These are phyloP conservation scores for Paraconiothyrium brasiliense DNA, from an alignment of 2,329 filamentous ascomycete genomes.

Conservation along the genomic window DNA sequence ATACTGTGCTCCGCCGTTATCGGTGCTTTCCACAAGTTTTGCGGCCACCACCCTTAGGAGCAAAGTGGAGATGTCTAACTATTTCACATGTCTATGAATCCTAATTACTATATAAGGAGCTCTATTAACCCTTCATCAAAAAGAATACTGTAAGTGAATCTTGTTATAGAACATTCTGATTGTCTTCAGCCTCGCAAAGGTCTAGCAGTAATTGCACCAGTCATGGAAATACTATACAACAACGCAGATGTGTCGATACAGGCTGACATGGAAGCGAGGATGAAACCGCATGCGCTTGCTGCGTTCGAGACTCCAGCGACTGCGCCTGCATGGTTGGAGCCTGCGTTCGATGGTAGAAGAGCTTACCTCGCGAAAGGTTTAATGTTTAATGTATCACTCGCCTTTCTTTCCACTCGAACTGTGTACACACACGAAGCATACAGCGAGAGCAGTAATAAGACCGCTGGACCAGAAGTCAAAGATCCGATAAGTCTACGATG, in stretches of 20 bases:
- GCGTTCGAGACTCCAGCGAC: slow-evolving; percentile 25
- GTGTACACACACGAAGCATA: not conserved
- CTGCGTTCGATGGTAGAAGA: slow-evolving; percentile 25
- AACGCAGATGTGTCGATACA: slow-evolving; percentile 3
- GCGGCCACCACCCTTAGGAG: too few relatives aligned
- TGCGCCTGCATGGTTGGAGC: slow-evolving; percentile 25
- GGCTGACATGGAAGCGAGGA: slow-evolving; percentile 18
- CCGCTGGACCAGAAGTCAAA: not conserved
- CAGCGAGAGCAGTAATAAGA: not conserved
- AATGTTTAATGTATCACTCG: too few relatives aligned
- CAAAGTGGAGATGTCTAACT: too few relatives aligned
- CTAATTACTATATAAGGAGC: too few relatives aligned
- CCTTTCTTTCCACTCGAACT: not conserved
- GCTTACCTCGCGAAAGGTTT: too few relatives aligned
- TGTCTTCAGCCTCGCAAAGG: slow-evolving; percentile 22
- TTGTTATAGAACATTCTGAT: not conserved
- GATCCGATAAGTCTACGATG: not conserved
- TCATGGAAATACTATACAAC: slow-evolving; percentile 25
- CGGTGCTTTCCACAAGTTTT: too few relatives aligned
- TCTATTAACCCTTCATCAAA: slow-evolving; percentile 25
- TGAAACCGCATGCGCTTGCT: slow-evolving; percentile 25
- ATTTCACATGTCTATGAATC: too few relatives aligned
- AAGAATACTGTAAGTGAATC: slow-evolving; percentile 16
- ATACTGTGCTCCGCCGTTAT: too few relatives aligned
- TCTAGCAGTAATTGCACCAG: slow-evolving; percentile 24